Evolutionary conservation across 495 filamentous ascomycete species (phyloP).

Genomic region (Hyphodiscus hymeniophilus): DNA sequence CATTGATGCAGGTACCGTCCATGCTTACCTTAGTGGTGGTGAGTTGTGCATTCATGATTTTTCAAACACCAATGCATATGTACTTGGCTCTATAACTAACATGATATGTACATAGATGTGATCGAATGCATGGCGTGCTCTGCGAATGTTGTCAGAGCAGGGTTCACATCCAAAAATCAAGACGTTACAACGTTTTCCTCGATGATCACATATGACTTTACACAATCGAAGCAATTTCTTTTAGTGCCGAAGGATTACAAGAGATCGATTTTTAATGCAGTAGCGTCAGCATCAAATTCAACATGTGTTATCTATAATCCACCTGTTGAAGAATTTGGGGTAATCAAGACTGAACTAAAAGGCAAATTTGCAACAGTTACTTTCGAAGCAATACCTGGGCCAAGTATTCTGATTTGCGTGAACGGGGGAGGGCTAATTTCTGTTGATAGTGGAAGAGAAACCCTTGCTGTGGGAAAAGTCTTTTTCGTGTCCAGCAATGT

Average conservation of each 20-base stretch:
- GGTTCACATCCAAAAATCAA: not conserved
- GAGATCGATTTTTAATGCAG: not conserved
- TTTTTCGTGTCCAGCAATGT: constrained; percentile 66
- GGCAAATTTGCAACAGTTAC: constrained; percentile 67
- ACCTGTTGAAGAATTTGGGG: constrained; percentile 93
- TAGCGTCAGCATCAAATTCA: not conserved
- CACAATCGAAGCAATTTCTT: too few species aligned
- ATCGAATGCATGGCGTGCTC: not conserved
- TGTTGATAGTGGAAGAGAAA: constrained; percentile 69
- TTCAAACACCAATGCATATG: too few species aligned
- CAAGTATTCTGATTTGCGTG: constrained; percentile 89
- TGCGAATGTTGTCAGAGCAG: not conserved
- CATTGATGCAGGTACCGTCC: not conserved
- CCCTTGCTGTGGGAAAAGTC: constrained; percentile 70
- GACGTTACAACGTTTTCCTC: not conserved
- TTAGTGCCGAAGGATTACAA: too few species aligned
- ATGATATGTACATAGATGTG: not conserved
- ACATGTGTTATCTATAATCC: constrained; percentile 59
- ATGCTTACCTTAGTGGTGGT: constrained; percentile 1
- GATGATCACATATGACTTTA: too few species aligned
- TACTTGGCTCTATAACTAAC: too few species aligned
- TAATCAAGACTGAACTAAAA: constrained; percentile 71
- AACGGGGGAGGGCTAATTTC: constrained; percentile 70
- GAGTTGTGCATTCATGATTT: too few species aligned
- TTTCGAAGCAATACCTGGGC: constrained; percentile 79